Conservation (phyloP, 176 grass and related monocot species). For the Rhipidocladum racemiflorum region DNA sequence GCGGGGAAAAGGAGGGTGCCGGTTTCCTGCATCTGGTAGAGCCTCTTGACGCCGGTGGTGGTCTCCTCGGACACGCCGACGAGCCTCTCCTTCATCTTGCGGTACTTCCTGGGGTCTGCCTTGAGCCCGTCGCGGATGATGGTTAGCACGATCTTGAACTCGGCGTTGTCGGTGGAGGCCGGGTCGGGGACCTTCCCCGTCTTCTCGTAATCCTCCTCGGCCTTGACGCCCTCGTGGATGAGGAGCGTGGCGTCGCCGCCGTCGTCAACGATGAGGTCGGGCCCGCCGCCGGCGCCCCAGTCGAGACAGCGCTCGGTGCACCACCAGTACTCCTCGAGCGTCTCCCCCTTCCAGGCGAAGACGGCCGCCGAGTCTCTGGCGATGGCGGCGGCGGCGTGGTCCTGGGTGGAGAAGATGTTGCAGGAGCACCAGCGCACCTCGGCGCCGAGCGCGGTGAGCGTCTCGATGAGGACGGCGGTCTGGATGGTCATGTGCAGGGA, state of each 20-base stretch:
- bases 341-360: constrained; percentile 98
- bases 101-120: constrained; percentile 68
- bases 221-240: constrained; percentile 90
- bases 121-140: constrained; percentile 88
- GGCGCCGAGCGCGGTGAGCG: constrained; percentile 78
- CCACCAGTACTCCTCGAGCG: constrained; percentile 99
- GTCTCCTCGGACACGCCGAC: constrained; percentile 97
- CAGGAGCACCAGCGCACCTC: constrained; percentile 98
- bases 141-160: constrained; percentile 93
- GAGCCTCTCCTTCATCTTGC: constrained; percentile 92
- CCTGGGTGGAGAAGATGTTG: constrained; percentile 99
- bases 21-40: constrained; percentile 88
- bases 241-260: constrained; percentile 85
- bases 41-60: constrained; percentile 85
- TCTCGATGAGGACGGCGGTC: constrained; percentile 98
- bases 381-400: constrained; percentile 95
- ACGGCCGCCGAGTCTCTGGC: constrained; percentile 82
- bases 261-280: constrained; percentile 94
- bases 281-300: constrained; percentile 69
- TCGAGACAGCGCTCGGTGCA: constrained; percentile 97
- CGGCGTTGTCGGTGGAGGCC: constrained; percentile 77
- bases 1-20: constrained; percentile 76
- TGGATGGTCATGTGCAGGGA: constrained; percentile 99
- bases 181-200: constrained; percentile 71
- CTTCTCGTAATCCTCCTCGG: constrained; percentile 91